Evolutionary conservation across 495 filamentous ascomycete species (phyloP), one percentile per base, ranked within the genome.

Genomic region (Hypoxylon lenormandii): DNA sequence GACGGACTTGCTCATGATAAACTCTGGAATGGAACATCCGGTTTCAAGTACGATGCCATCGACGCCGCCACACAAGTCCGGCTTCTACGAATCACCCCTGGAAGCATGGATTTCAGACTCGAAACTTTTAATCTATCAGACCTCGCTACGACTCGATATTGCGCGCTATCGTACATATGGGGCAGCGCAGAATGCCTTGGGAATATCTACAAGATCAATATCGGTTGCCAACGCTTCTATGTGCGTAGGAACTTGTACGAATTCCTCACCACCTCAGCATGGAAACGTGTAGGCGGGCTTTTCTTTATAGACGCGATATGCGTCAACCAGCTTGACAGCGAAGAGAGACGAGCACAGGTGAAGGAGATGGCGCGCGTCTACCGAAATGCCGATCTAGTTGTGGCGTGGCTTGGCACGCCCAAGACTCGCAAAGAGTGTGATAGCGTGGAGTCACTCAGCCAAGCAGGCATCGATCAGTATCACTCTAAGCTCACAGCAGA

Each of bases 281-380:
- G 26, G 6, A 69, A 72, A 30, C 11, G 46, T 18, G 42, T 47
- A 16, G 28, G 11, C 16, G 66, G 64, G 1, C 33, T 67, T 3
- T 36, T 78, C 15, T 79, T 77, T 64, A 60, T 79, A 19, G 79
- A 81, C 59, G 75, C 77, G 6, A 70, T 80, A 21, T 80, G 73
- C 50, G 79, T 81, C 38, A 72, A 81, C 54, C 77, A 80, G 57
- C 54, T 70, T 28, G 64, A 78, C 57, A n/a, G 12, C 19, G 36
- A 58, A 16, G 78, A 80, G 64, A 65, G 74, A 15, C 33, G 47
- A 4, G 16, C 26, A 11, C 76, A 80, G 64, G 66, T 80, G 18
- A n/a, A 30, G 5, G 51, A 70, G 30, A 81, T 80, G 77, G 50
- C 52, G 16, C 19, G 46, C 13, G 72, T 80, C 13, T 80, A 75